phyloP scores from a whole-genome alignment of 805 yeast genomes.

The Saccharomycopsis amapae region DNA sequence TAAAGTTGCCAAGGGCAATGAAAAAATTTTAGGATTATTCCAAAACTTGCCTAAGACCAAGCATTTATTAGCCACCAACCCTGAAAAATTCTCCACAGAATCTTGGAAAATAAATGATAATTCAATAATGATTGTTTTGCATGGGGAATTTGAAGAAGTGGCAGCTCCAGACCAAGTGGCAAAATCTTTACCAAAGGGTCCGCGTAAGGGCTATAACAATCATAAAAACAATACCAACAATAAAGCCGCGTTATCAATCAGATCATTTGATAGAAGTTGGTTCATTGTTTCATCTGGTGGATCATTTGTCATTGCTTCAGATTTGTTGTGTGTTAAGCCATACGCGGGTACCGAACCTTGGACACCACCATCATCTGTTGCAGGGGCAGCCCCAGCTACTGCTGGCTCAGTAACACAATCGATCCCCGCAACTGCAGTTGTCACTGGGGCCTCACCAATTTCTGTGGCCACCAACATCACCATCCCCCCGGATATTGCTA shows the following conservation, averaged over 20 bases:
- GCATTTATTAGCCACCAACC: constrained; percentile 59
- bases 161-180: constrained; percentile 43
- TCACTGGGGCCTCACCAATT: constrained; percentile 15
- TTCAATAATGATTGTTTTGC: constrained; percentile 72
- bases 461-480: constrained; percentile 22
- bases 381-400: constrained; percentile 6
- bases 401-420: constrained; percentile 15
- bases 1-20: constrained; percentile 62
- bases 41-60: constrained; percentile 67
- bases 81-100: constrained; percentile 69
- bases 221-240: constrained; percentile 25
- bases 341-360: constrained; percentile 52
- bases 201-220: constrained; percentile 27
- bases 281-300: constrained; percentile 67
- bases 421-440: constrained; percentile 15
- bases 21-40: constrained; percentile 55
- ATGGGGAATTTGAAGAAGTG: constrained; percentile 76
- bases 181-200: constrained; percentile 22
- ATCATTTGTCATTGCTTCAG: constrained; percentile 78
- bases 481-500: constrained; percentile 48
- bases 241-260: constrained; percentile 37
- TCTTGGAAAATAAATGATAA: constrained; percentile 51
- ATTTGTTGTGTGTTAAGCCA: constrained; percentile 62
- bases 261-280: constrained; percentile 83
- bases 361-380: constrained; percentile 28